phyloP scores from a whole-genome alignment of 2,329 filamentous ascomycete genomes.

The Canariomyces notabilis region DNA sequence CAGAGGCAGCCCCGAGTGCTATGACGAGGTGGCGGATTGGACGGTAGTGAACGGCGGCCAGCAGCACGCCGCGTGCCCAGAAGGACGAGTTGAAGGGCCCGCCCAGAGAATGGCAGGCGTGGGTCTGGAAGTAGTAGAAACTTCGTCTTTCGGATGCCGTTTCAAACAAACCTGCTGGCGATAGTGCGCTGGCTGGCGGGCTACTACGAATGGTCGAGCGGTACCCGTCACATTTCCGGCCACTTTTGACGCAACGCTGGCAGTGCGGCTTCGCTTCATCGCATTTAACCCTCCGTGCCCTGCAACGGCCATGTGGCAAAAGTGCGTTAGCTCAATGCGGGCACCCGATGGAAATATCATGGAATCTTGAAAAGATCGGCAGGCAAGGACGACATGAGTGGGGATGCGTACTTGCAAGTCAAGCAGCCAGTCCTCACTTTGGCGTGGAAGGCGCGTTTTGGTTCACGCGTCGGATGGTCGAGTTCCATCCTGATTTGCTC shows the following conservation, averaged over 20 bases:
- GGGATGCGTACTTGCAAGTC: slow-evolving; percentile 20
- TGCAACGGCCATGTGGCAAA: neutral
- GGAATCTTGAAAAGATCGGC: neutral
- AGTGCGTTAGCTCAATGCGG: neutral
- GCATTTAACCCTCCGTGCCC: slow-evolving; percentile 24
- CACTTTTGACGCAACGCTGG: slow-evolving; percentile 18
- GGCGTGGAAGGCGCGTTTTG: slow-evolving; percentile 8
- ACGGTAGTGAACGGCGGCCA: slow-evolving; percentile 18
- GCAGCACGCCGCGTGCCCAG: slow-evolving; percentile 19
- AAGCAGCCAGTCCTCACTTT: slow-evolving; percentile 19
- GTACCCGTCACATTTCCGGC: slow-evolving; percentile 23
- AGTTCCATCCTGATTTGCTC: slow-evolving; percentile 5
- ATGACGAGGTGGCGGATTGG: slow-evolving; percentile 20
- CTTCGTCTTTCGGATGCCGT: slow-evolving; percentile 15
- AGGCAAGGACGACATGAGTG: neutral
- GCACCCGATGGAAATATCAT: neutral
- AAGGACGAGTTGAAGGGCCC: slow-evolving; percentile 18
- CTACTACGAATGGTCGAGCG: neutral
- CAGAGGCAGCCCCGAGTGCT: slow-evolving; percentile 18
- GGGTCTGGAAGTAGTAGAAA: slow-evolving; percentile 18
- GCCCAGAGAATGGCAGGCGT: slow-evolving; percentile 12
- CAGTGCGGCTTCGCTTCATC: slow-evolving; percentile 24
- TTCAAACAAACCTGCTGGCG: slow-evolving; percentile 8
- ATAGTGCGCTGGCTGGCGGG: neutral
- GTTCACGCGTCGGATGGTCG: neutral